Conservation (phyloP, 2,329 filamentous ascomycete species). For the Fusarium hostae region DNA sequence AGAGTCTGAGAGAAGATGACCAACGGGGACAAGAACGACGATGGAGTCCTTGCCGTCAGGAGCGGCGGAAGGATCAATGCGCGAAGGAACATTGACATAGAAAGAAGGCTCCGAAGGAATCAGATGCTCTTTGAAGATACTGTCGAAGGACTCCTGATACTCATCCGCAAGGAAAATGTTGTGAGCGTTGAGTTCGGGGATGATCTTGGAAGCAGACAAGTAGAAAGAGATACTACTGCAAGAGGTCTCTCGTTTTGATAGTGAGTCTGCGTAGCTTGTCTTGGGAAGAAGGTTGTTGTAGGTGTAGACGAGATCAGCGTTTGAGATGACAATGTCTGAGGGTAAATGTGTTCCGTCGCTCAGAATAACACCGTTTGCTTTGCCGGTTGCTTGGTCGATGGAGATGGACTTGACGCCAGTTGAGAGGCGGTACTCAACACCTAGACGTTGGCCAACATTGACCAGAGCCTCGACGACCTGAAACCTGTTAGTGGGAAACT, state of each 20-base stretch:
- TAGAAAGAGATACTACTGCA: constrained; percentile 83
- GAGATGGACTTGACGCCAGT: constrained; percentile 66
- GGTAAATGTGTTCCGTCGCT: constrained; percentile 65
- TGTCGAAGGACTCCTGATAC: constrained; percentile 78
- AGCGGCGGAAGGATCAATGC: constrained; percentile 74
- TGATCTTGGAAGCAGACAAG: constrained; percentile 71
- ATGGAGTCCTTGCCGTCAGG: constrained; percentile 72
- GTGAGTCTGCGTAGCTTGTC: constrained; percentile 51
- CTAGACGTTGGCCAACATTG: constrained; percentile 68
- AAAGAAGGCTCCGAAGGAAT: constrained; percentile 77
- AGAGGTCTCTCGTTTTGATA: constrained; percentile 65
- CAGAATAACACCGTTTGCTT: constrained; percentile 69
- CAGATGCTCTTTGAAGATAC: constrained; percentile 76
- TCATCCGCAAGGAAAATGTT: constrained; percentile 83
- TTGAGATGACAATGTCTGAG: constrained; percentile 76
- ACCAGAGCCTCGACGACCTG: constrained; percentile 70
- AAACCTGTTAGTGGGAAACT: not conserved
- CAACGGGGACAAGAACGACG: constrained; percentile 77
- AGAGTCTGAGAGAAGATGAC: constrained; percentile 62
- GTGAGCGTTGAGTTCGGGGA: constrained; percentile 74
- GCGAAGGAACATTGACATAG: constrained; percentile 80
- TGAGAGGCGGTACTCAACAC: constrained; percentile 71
- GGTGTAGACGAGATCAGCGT: constrained; percentile 79
- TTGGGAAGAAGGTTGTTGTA: constrained; percentile 76
- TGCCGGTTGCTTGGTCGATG: constrained; percentile 56